Conservation (phyloP, 163 green algal genomes). For the Prototheca wickerhamii region DNA sequence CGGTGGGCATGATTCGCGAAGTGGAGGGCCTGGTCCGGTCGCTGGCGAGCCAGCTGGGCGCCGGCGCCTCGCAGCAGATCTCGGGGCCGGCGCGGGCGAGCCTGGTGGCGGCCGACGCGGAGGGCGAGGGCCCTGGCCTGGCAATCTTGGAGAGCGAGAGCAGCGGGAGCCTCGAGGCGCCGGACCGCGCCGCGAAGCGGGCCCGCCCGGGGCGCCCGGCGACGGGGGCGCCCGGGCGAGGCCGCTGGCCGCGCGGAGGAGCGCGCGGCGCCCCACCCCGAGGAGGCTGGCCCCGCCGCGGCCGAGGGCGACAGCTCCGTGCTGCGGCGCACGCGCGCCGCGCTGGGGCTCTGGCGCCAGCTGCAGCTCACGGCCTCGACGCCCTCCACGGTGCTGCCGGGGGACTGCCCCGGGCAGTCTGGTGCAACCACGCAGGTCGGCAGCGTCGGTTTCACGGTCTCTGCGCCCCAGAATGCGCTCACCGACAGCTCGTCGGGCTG, state of each 20-base stretch:
- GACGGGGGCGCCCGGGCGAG: background rate
- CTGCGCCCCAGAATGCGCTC: too few relatives aligned
- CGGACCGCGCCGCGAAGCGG: too few relatives aligned
- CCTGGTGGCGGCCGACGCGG: background rate
- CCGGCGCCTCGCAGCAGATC: too few relatives aligned
- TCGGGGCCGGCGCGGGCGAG: too few relatives aligned
- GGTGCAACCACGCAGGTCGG: background rate
- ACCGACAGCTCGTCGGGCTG: conserved; percentile 5
- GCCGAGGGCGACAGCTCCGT: background rate
- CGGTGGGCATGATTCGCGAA: conserved; percentile 13
- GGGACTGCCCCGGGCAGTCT: background rate
- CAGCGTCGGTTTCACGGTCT: too few relatives aligned
- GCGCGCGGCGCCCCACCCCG: too few relatives aligned
- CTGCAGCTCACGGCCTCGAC: conserved; percentile 36
- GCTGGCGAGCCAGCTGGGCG: conserved; percentile 8
- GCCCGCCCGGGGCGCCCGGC: background rate
- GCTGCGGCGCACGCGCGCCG: conserved; percentile 22
- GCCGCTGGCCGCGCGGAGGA: background rate
- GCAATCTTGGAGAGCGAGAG: background rate
- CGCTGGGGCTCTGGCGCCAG: conserved; percentile 41
- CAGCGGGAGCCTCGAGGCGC: background rate
- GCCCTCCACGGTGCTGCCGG: conserved; percentile 28
- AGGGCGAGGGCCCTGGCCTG: background rate
- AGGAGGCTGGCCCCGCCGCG: background rate
- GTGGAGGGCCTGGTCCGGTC: conserved; percentile 6